Evolutionary conservation across 345 rosid species (phyloP).

Genomic region (Psidium friedrichsthalianum): DNA sequence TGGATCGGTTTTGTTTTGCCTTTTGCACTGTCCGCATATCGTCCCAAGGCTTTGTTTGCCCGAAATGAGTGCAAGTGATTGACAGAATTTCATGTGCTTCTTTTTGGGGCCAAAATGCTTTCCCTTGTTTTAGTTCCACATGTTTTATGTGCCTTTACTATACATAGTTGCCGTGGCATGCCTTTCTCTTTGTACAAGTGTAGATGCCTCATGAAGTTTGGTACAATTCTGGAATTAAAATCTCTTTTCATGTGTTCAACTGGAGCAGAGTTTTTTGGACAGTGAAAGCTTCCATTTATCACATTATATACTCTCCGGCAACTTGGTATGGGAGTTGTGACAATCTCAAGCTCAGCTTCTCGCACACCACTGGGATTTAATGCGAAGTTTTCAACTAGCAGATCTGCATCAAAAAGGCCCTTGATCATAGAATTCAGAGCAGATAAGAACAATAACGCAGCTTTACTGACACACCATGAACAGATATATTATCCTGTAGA

Average conservation of each 20-base stretch:
- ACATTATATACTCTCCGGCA: background rate
- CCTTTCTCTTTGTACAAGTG: background rate
- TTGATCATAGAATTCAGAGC: constrained; percentile 59
- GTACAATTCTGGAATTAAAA: background rate
- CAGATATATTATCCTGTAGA: constrained; percentile 35
- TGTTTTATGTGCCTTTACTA: background rate
- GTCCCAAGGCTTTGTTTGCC: background rate
- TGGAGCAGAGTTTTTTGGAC: background rate
- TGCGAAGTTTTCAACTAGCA: constrained; percentile 24
- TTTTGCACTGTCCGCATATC: background rate
- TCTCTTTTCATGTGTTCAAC: background rate
- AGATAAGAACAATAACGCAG: constrained; percentile 37
- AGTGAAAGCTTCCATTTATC: background rate
- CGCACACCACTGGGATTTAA: constrained; percentile 51
- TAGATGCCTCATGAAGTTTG: background rate
- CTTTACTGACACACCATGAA: constrained; percentile 35
- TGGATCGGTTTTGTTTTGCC: background rate
- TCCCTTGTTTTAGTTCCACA: background rate
- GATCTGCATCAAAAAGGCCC: constrained; percentile 31
- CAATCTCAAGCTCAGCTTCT: constrained; percentile 75
- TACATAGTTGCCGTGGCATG: background rate
- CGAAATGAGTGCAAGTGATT: background rate
- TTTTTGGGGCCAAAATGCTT: background rate
- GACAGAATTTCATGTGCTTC: background rate
- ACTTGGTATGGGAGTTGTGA: constrained; percentile 79